phyloP scores from a whole-genome alignment of 148 eudicot species.

The Euryodendron excelsum region DNA sequence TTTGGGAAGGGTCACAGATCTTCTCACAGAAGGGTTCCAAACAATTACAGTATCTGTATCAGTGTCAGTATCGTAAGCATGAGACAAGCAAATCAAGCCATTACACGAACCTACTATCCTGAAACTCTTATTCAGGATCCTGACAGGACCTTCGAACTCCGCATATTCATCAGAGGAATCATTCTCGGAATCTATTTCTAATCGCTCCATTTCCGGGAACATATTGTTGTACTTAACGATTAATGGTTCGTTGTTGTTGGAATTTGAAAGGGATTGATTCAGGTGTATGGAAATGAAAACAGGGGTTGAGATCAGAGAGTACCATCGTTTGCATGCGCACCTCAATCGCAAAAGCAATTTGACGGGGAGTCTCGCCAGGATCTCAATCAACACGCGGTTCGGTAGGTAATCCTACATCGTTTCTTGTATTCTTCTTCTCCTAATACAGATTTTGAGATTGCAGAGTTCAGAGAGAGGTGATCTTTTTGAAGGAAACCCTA shows the following conservation, averaged over 20 bases:
- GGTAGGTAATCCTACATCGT: neutral
- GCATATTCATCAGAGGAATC: neutral
- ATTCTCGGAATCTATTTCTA: neutral
- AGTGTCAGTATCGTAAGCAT: constrained; percentile 15
- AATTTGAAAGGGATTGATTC: neutral
- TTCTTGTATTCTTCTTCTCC: neutral
- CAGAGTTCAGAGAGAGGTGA: too few relatives aligned
- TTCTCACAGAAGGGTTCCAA: constrained; percentile 39
- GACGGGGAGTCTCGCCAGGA: neutral
- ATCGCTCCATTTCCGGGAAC: neutral
- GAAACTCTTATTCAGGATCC: neutral
- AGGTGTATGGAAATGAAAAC: neutral
- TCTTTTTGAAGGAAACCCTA: too few relatives aligned
- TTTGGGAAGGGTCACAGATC: constrained; percentile 19
- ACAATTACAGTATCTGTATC: constrained; percentile 13
- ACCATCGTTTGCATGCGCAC: neutral
- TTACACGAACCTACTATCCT: neutral
- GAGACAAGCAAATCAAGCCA: constrained; percentile 25
- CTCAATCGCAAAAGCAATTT: neutral
- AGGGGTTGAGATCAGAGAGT: neutral
- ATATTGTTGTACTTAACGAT: neutral
- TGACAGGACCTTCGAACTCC: neutral
- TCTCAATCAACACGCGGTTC: neutral
- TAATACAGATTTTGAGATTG: too few relatives aligned
- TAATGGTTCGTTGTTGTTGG: neutral